phyloP scores from a whole-genome alignment of 345 rosid genomes.

The Geranium brycei region DNA sequence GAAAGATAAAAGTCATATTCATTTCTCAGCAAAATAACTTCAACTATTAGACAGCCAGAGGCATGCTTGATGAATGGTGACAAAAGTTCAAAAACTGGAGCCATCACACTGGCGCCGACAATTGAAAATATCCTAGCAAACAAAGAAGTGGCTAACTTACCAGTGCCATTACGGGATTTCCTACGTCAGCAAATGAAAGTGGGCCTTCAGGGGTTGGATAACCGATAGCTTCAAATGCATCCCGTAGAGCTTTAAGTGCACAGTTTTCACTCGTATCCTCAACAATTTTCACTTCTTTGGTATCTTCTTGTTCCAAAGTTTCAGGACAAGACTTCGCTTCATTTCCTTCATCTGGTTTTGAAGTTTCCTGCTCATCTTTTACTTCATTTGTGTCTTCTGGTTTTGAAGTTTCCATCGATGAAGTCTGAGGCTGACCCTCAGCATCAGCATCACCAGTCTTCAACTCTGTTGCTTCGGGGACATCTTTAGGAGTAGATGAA shows the following conservation, averaged over 20 bases:
- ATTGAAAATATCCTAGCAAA: not conserved
- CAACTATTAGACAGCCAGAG: not conserved
- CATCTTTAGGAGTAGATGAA: constrained; percentile 30
- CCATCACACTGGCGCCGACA: not conserved
- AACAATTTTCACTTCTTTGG: constrained; percentile 25
- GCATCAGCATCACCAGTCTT: constrained; percentile 29
- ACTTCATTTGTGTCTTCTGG: constrained; percentile 39
- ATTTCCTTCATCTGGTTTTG: constrained; percentile 26
- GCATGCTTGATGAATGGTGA: not conserved
- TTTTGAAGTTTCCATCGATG: constrained; percentile 35
- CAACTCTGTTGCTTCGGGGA: constrained; percentile 36
- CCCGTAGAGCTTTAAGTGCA: constrained; percentile 63
- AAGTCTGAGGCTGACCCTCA: constrained; percentile 34
- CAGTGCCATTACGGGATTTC: constrained; percentile 97
- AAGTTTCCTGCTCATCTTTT: constrained; percentile 26
- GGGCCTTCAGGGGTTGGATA: constrained; percentile 50
- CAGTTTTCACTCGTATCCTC: constrained; percentile 32
- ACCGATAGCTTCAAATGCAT: constrained; percentile 85
- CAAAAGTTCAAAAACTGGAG: not conserved
- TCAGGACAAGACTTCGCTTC: constrained; percentile 26
- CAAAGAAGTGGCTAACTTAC: constrained; percentile 32
- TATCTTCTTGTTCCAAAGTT: constrained; percentile 26
- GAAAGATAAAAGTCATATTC: not conserved
- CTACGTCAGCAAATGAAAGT: constrained; percentile 78
- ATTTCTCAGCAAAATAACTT: not conserved